phyloP scores from a whole-genome alignment of 495 filamentous ascomycete genomes.

The Penicillium crystallinum region DNA sequence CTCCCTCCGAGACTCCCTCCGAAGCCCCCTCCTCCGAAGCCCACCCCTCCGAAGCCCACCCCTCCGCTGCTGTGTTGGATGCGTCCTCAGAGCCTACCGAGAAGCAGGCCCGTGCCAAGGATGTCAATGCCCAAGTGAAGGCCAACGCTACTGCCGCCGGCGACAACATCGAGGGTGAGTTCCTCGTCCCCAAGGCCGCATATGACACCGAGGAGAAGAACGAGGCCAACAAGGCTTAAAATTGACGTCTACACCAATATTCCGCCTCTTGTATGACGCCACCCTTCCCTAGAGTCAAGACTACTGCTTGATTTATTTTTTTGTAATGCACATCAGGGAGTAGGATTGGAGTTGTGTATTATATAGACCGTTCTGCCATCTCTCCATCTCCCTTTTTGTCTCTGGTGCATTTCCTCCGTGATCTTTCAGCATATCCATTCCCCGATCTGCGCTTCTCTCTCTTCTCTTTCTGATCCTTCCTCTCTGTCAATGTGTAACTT shows the following conservation, averaged over 20 bases:
- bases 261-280: conserved; percentile 9
- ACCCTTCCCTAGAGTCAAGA: conserved; percentile 2
- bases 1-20: conserved; percentile 11
- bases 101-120: conserved; percentile 24
- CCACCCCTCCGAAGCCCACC: conserved; percentile 6
- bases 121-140: conserved; percentile 22
- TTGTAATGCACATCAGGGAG: conserved; percentile 11
- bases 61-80: conserved; percentile 14
- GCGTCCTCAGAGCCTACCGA: conserved; percentile 20
- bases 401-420: conserved; percentile 16
- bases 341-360: conserved; percentile 26
- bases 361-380: conserved; percentile 19
- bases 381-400: conserved; percentile 15
- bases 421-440: conserved; percentile 28
- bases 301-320: conserved; percentile 6
- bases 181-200: conserved; percentile 46
- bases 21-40: conserved; percentile 11
- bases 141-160: conserved; percentile 15
- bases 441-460: conserved; percentile 21
- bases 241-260: conserved; percentile 9
- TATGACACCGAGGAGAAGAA: conserved; percentile 41
- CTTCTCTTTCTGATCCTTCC: conserved; percentile 8
- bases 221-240: conserved; percentile 24
- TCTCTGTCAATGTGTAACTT: conserved; percentile 25
- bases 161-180: conserved; percentile 35